These are phyloP conservation scores for Lonicera japonica DNA, from an alignment of 129 eudicot genomes.

Conservation along the genomic window DNA sequence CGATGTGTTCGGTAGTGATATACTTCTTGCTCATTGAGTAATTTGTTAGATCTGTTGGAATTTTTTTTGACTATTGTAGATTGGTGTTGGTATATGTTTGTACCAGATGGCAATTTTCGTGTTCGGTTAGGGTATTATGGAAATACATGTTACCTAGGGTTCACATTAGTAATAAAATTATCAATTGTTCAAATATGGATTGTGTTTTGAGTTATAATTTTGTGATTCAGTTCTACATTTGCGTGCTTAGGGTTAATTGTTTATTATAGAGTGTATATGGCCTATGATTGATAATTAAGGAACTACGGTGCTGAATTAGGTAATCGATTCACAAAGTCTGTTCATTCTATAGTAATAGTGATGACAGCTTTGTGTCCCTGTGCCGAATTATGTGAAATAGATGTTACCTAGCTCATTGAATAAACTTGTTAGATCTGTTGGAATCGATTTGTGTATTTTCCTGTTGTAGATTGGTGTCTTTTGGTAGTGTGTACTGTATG, in stretches of 20 bases:
- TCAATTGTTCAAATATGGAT: too few relatives aligned
- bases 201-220: too few relatives aligned
- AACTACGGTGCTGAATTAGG: too few relatives aligned
- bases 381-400: not conserved
- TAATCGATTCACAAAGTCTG: too few relatives aligned
- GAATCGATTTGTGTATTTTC: not conserved
- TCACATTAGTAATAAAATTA: conserved; percentile 15
- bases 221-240: too few relatives aligned
- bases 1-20: conserved; percentile 35
- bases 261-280: too few relatives aligned
- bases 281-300: too few relatives aligned
- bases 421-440: not conserved
- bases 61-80: conserved; percentile 10
- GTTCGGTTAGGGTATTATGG: conserved; percentile 14
- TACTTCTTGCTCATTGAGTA: conserved; percentile 46
- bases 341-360: too few relatives aligned
- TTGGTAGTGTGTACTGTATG: not conserved
- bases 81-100: not conserved
- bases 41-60: not conserved
- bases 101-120: not conserved
- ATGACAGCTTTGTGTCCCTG: too few relatives aligned
- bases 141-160: conserved; percentile 4
- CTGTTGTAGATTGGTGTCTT: conserved; percentile 11
- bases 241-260: not conserved
- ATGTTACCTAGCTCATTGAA: conserved; percentile 49